Percentiles rank a stretch among this genome's conserved stretches.
Conservation (phyloP, 2,329 filamentous ascomycete genomes). For the Calonectria montana region DNA sequence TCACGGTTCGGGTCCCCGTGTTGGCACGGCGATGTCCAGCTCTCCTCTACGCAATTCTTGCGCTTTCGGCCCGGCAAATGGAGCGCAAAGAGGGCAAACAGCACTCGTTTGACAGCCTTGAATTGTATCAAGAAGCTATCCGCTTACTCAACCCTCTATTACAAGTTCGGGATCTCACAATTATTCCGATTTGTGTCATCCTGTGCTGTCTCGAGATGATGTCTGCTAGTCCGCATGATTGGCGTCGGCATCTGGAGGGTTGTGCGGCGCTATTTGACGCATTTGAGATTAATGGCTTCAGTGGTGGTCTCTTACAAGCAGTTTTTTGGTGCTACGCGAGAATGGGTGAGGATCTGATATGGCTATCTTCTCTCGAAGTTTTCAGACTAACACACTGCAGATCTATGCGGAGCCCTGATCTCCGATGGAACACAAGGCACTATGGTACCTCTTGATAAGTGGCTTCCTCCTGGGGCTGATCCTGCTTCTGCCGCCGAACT, state of each 20-base stretch:
- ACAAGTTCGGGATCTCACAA: constrained; percentile 45
- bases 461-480: constrained; percentile 56
- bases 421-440: constrained; percentile 64
- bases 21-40: constrained; percentile 59
- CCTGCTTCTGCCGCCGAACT: constrained; percentile 50
- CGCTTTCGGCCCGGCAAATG: constrained; percentile 65
- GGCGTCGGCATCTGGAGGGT: constrained; percentile 67
- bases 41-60: constrained; percentile 63
- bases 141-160: constrained; percentile 52
- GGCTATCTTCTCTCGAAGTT: not conserved
- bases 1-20: constrained; percentile 63
- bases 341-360: constrained; percentile 56
- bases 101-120: constrained; percentile 62
- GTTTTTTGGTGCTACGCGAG: constrained; percentile 70
- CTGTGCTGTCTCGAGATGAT: constrained; percentile 58
- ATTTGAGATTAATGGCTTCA: constrained; percentile 64
- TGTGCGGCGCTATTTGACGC: constrained; percentile 67
- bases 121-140: constrained; percentile 67
- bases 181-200: constrained; percentile 53
- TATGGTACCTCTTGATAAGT: constrained; percentile 59
- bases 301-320: constrained; percentile 63
- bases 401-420: constrained; percentile 67
- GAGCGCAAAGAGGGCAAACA: constrained; percentile 60
- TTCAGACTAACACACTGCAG: constrained; percentile 43
- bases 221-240: constrained; percentile 57